Conservation (phyloP, 139 green algal genomes). For the Bryopsis sp. region DNA sequence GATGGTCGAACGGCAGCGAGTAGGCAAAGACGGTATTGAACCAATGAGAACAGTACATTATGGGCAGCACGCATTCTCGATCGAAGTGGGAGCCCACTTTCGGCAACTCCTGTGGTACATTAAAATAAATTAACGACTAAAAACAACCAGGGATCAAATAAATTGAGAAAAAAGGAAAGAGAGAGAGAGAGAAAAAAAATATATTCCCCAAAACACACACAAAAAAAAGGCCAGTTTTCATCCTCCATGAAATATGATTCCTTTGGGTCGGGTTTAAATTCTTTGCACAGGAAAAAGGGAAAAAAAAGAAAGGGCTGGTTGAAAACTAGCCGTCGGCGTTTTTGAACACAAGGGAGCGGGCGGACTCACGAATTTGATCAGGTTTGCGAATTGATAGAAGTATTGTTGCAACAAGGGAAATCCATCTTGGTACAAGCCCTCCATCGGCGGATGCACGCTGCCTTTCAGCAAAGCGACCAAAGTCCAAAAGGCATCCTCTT, state of each 20-base stretch:
- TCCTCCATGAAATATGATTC: too few species aligned
- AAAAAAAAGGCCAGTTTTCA: too few species aligned
- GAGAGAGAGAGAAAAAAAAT: too few species aligned
- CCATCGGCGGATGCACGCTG: constrained; percentile 32
- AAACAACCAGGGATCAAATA: too few species aligned
- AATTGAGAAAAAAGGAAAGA: too few species aligned
- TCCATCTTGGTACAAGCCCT: constrained; percentile 55
- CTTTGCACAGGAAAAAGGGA: too few species aligned
- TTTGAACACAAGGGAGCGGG: too few species aligned
- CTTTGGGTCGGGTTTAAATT: too few species aligned
- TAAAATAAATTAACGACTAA: too few species aligned
- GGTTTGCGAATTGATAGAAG: constrained; percentile 49
- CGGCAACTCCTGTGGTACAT: not conserved
- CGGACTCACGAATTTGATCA: constrained; percentile 16
- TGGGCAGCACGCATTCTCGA: constrained; percentile 38
- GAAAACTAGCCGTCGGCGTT: too few species aligned
- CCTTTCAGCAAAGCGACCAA: constrained; percentile 72
- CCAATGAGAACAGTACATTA: constrained; percentile 78
- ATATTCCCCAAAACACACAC: too few species aligned
- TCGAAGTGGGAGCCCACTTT: constrained; percentile 6
- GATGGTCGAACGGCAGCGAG: constrained; percentile 66
- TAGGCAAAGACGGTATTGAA: constrained; percentile 87
- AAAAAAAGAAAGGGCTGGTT: too few species aligned
- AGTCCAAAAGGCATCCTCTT: constrained; percentile 87
- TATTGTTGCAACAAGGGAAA: constrained; percentile 73